phyloP scores from a whole-genome alignment of 2,329 filamentous ascomycete species.

The Pseudogymnoascus sp. region DNA sequence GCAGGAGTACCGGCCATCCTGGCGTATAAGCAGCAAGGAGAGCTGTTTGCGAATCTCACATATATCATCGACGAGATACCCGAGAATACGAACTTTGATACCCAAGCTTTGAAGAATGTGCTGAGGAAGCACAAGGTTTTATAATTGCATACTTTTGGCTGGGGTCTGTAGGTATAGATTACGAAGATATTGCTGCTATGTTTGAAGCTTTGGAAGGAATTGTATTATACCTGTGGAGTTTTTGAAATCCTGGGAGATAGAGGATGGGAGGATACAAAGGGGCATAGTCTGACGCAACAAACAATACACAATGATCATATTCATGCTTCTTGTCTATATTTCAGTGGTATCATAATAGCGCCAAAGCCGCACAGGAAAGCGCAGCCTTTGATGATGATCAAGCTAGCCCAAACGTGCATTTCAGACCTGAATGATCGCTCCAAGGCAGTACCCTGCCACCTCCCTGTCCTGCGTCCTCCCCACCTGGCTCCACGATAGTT shows the following conservation, averaged over 20 bases:
- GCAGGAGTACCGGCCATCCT: slow-evolving; percentile 80
- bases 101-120: slow-evolving; percentile 42
- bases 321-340: background rate
- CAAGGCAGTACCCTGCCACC: slow-evolving; percentile 3
- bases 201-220: background rate
- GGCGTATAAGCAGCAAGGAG: slow-evolving; percentile 78
- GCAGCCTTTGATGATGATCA: background rate
- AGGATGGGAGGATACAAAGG: background rate
- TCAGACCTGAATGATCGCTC: slow-evolving; percentile 13
- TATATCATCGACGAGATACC: slow-evolving; percentile 83
- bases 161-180: background rate
- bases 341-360: background rate
- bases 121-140: slow-evolving; percentile 46
- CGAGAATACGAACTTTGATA: slow-evolving; percentile 52
- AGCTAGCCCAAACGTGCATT: slow-evolving; percentile 9
- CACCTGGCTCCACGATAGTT: background rate
- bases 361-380: background rate
- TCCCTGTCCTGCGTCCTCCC: background rate
- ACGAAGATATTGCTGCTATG: background rate
- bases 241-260: background rate
- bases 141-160: slow-evolving; percentile 20
- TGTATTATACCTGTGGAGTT: background rate
- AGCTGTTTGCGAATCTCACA: slow-evolving; percentile 83
- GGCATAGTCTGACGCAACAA: background rate
- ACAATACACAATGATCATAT: background rate